Percentiles rank a stretch among this genome's conserved stretches.
These are phyloP conservation scores for Nymphaea thermarum DNA, from an alignment of 164 flowering plant genomes.

Conservation along the genomic window DNA sequence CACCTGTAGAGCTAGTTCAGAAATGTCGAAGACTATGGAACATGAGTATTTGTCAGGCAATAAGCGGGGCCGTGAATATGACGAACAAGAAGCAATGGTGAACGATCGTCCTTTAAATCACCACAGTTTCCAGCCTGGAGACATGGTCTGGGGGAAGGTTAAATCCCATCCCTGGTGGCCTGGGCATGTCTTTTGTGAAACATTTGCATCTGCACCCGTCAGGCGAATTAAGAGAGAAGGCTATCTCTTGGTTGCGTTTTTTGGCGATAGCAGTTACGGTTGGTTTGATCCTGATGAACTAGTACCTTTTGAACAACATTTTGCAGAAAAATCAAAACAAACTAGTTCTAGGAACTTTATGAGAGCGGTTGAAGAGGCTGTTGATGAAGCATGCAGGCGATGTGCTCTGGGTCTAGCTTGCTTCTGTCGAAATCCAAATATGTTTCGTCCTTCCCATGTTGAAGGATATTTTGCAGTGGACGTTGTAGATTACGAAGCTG, in stretches of 20 bases:
- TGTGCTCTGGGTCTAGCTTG: slow-evolving; percentile 65
- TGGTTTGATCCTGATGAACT: slow-evolving; percentile 91
- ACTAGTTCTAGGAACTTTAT: slow-evolving; percentile 42
- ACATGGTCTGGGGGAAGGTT: slow-evolving; percentile 97
- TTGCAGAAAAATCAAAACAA: slow-evolving; percentile 65
- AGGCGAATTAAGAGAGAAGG: slow-evolving; percentile 55
- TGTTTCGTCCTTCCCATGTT: slow-evolving; percentile 44
- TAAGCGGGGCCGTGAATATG: neutral
- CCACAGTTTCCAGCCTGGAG: slow-evolving; percentile 23
- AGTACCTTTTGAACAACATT: slow-evolving; percentile 60
- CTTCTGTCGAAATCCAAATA: slow-evolving; percentile 51
- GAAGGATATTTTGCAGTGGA: slow-evolving; percentile 62
- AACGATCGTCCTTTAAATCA: neutral
- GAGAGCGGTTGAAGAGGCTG: slow-evolving; percentile 90
- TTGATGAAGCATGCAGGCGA: slow-evolving; percentile 72
- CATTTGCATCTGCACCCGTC: slow-evolving; percentile 62
- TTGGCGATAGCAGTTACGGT: slow-evolving; percentile 96
- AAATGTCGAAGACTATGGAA: neutral
- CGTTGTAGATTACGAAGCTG: slow-evolving; percentile 61
- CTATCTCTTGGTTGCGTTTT: slow-evolving; percentile 84
- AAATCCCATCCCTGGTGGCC: slow-evolving; percentile 99
- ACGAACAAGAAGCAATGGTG: neutral
- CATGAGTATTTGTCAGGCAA: neutral
- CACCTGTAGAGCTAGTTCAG: neutral
- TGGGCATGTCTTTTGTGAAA: slow-evolving; percentile 68